Conservation (phyloP, 1,284 basidiomycete species). For the Stereum hirsutum region DNA sequence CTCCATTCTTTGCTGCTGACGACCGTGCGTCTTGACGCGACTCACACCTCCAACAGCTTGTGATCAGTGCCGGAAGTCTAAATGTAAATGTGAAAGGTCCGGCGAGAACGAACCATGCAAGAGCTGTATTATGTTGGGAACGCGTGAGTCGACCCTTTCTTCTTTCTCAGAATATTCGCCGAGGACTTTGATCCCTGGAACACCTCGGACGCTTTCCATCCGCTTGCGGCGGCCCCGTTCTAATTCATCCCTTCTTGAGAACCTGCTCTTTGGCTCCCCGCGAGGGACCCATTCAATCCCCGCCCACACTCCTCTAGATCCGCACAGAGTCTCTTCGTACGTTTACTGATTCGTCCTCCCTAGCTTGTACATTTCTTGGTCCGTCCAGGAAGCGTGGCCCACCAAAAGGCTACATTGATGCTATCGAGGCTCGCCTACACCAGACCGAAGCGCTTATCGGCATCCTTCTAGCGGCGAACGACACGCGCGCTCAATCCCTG, state of each 20-base stretch:
- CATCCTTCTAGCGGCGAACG: constrained; percentile 60
- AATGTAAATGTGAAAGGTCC: constrained; percentile 67
- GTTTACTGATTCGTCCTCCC: background rate
- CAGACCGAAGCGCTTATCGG: constrained; percentile 81
- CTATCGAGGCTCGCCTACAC: constrained; percentile 80
- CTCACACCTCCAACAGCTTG: constrained; percentile 36
- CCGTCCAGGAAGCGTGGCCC: constrained; percentile 77
- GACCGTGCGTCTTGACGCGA: background rate
- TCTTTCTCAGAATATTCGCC: too few species aligned
- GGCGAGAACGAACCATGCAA: constrained; percentile 51
- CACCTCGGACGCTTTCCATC: too few species aligned
- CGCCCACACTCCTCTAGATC: background rate
- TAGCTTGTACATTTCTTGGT: constrained; percentile 76
- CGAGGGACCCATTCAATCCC: too few species aligned
- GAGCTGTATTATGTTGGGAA: constrained; percentile 63
- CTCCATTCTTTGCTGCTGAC: background rate
- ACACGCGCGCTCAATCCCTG: constrained; percentile 52
- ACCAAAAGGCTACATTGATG: constrained; percentile 86
- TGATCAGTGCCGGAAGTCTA: constrained; percentile 75
- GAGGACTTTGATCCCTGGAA: too few species aligned
- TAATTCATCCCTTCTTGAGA: background rate
- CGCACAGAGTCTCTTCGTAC: too few species aligned
- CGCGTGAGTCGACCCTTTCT: constrained; percentile 35
- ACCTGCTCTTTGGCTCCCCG: background rate
- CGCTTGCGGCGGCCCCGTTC: too few species aligned